Evolutionary conservation across 2,329 filamentous ascomycete genomes (phyloP).

Genomic region (Hymenoscyphus repandus): DNA sequence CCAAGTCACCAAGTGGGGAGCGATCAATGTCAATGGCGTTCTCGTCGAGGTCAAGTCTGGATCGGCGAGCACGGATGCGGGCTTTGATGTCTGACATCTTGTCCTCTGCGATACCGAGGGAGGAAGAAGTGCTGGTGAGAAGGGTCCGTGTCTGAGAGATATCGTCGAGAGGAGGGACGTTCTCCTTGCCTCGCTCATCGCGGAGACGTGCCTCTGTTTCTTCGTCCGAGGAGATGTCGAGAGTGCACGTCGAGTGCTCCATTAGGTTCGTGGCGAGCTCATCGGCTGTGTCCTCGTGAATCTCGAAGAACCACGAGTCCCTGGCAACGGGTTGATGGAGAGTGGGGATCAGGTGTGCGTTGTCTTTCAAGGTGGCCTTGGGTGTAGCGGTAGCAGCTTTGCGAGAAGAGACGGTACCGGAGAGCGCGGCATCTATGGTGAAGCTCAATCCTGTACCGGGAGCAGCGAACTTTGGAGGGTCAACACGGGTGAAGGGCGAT

Average conservation of each 20-base stretch:
- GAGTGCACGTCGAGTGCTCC: slow-evolving; percentile 79
- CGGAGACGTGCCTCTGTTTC: slow-evolving; percentile 50
- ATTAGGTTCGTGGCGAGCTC: slow-evolving; percentile 90
- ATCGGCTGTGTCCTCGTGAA: slow-evolving; percentile 86
- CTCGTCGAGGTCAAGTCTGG: slow-evolving; percentile 37
- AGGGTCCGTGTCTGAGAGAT: slow-evolving; percentile 47
- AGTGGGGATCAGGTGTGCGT: slow-evolving; percentile 16
- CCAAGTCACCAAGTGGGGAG: slow-evolving; percentile 61
- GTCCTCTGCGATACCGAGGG: slow-evolving; percentile 17
- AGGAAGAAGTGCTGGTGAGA: slow-evolving; percentile 17
- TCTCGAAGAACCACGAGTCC: slow-evolving; percentile 83
- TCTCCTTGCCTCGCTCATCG: slow-evolving; percentile 80
- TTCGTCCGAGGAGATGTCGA: slow-evolving; percentile 89
- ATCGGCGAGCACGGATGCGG: slow-evolving; percentile 29
- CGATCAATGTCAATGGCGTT: slow-evolving; percentile 62
- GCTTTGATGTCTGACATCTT: slow-evolving; percentile 29
- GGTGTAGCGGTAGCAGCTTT: slow-evolving; percentile 30
- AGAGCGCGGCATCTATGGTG: slow-evolving; percentile 78
- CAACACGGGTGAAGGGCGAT: slow-evolving; percentile 60
- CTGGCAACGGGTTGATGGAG: slow-evolving; percentile 47
- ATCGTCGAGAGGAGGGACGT: slow-evolving; percentile 71
- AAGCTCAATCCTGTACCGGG: slow-evolving; percentile 55
- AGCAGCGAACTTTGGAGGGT: slow-evolving; percentile 58
- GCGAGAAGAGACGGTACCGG: slow-evolving; percentile 65
- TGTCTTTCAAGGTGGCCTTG: slow-evolving; percentile 9